Conservation (phyloP, 2,329 filamentous ascomycete genomes). For the Botryotinia narcissicola region DNA sequence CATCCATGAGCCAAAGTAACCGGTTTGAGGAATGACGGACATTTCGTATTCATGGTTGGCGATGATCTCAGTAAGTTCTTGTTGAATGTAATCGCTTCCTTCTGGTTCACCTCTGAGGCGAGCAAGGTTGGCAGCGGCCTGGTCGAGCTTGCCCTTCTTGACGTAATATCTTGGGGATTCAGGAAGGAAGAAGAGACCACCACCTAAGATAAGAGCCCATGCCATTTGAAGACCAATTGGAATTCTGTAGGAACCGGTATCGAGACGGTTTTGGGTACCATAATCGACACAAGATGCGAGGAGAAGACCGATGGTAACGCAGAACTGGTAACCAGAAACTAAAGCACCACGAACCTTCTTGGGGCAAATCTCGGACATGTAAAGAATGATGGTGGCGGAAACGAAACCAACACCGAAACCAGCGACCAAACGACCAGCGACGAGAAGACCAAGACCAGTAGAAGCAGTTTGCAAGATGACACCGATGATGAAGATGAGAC, state of each 20-base stretch:
- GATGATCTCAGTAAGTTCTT: constrained; percentile 79
- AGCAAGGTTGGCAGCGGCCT: constrained; percentile 61
- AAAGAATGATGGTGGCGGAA: constrained; percentile 76
- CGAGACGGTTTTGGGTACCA: constrained; percentile 58
- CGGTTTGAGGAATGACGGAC: constrained; percentile 60
- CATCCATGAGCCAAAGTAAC: constrained; percentile 67
- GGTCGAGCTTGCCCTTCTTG: constrained; percentile 68
- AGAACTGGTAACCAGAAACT: constrained; percentile 82
- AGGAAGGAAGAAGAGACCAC: constrained; percentile 72
- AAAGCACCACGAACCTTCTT: constrained; percentile 75
- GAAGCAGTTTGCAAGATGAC: constrained; percentile 64
- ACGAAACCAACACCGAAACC: constrained; percentile 79
- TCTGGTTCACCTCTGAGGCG: constrained; percentile 71
- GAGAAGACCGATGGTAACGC: constrained; percentile 75
- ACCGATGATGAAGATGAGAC: constrained; percentile 67
- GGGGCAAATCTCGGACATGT: constrained; percentile 64
- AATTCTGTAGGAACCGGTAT: constrained; percentile 73
- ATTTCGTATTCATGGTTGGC: constrained; percentile 88
- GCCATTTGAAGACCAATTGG: constrained; percentile 77
- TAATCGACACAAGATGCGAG: constrained; percentile 74
- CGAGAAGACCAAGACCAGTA: constrained; percentile 44
- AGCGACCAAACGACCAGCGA: constrained; percentile 69
- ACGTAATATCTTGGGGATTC: constrained; percentile 86
- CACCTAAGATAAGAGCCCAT: constrained; percentile 73
- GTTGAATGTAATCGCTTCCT: constrained; percentile 72